These are phyloP conservation scores for Oryza officinalis DNA, from an alignment of 176 grass and related monocot genomes.

Conservation along the genomic window DNA sequence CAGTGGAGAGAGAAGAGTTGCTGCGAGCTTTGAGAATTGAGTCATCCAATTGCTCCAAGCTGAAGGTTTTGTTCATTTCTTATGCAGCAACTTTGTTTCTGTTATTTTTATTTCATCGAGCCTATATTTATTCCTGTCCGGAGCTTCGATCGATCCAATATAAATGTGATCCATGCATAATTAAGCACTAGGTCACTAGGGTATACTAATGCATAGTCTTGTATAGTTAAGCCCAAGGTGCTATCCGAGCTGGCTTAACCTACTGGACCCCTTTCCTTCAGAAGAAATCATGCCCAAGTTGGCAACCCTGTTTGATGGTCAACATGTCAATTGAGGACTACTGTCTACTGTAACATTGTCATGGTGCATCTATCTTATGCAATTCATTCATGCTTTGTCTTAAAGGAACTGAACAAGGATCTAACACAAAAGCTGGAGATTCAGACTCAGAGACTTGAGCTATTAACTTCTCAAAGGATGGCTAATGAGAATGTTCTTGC, in stretches of 20 bases:
- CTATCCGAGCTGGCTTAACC: not conserved
- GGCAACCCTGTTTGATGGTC: constrained; percentile 8
- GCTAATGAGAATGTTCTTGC: constrained; percentile 61
- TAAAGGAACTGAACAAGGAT: constrained; percentile 90
- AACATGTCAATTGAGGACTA: not conserved
- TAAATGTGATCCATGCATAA: constrained; percentile 24
- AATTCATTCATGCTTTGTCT: constrained; percentile 26
- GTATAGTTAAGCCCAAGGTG: not conserved
- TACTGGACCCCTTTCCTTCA: not conserved
- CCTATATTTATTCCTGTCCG: not conserved
- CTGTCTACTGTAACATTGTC: constrained; percentile 21
- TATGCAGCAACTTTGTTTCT: constrained; percentile 15
- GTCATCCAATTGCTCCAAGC: constrained; percentile 94
- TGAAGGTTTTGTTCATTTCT: constrained; percentile 69
- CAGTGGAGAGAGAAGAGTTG: constrained; percentile 95
- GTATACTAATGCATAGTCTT: not conserved
- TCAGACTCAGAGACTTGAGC: constrained; percentile 92
- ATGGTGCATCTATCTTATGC: constrained; percentile 26
- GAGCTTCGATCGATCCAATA: not conserved
- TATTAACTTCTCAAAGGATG: constrained; percentile 76
- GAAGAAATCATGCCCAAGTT: not conserved
- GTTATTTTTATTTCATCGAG: not conserved
- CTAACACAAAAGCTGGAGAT: constrained; percentile 88
- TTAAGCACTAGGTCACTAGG: constrained; percentile 7
- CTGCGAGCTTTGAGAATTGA: constrained; percentile 83